Percentiles rank a stretch among this genome's conserved stretches.
Conservation (phyloP, 2,329 filamentous ascomycete species). For the Xylariaceae sp. region DNA sequence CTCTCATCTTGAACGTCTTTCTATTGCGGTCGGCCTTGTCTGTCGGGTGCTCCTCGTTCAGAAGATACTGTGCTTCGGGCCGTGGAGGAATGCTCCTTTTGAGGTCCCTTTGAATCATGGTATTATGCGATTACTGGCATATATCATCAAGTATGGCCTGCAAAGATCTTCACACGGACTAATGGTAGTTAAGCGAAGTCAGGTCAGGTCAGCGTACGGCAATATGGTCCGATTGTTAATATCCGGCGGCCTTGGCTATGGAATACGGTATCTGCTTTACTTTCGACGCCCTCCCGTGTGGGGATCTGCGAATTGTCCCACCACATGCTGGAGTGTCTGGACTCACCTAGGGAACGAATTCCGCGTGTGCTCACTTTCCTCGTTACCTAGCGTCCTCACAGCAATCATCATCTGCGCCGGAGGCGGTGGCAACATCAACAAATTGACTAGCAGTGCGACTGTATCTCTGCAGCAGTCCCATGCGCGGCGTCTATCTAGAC, state of each 20-base stretch:
- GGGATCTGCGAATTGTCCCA: slow-evolving; percentile 14
- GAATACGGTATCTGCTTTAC: slow-evolving; percentile 21
- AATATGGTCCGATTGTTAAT: slow-evolving; percentile 30
- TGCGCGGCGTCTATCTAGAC: slow-evolving; percentile 26
- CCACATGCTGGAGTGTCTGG: slow-evolving; percentile 10
- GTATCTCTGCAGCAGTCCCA: slow-evolving; percentile 11
- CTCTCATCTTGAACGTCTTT: slow-evolving; percentile 20
- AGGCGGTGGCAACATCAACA: slow-evolving; percentile 12
- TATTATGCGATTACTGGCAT: slow-evolving; percentile 13
- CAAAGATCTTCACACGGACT: slow-evolving; percentile 23
- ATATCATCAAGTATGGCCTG: slow-evolving; percentile 6
- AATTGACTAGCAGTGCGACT: slow-evolving; percentile 29
- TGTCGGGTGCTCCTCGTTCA: not conserved
- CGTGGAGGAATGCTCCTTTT: slow-evolving; percentile 9
- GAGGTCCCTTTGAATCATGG: slow-evolving; percentile 7
- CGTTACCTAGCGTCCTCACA: not conserved
- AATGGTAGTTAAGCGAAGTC: slow-evolving; percentile 14
- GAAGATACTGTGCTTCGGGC: not conserved
- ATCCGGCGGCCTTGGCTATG: slow-evolving; percentile 21
- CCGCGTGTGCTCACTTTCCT: slow-evolving; percentile 6
- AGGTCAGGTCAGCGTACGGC: slow-evolving; percentile 22
- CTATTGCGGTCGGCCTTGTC: not conserved
- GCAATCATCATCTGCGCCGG: slow-evolving; percentile 2
- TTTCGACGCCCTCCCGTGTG: slow-evolving; percentile 14
- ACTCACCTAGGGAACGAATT: slow-evolving; percentile 19